Evolutionary conservation across 768 basidiomycete genomes (phyloP), one percentile per base, ranked within the genome.

Genomic region (Macrolepiota dolichaula): DNA sequence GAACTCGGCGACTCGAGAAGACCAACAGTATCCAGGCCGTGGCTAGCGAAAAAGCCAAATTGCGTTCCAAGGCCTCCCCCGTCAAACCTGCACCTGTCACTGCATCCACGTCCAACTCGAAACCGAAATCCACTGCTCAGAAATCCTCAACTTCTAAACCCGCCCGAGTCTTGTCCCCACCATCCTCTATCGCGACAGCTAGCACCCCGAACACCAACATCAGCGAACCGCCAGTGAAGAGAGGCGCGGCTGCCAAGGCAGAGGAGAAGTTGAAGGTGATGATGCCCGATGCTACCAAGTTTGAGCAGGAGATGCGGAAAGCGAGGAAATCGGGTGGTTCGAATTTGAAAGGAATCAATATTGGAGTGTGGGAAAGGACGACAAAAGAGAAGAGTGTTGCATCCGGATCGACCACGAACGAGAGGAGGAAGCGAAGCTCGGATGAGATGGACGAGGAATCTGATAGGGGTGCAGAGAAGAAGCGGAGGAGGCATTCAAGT

Each of bases 271-370:
- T 94, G 78, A 68, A 84, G 76, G 72, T 83, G 74, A 76, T 94
- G 59, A 93, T 94, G 86, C 92, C 92, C 0, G 92, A 94, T 65
- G 78, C 92, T 2, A 64, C 86, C 42, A 82, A 77, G 59, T 94
- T 80, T 67, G 84, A 92, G 69, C 81, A 82, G 65, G 87, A 94
- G 74, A 78, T 83, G 77, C 67, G 69, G 70, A 69, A 68, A 72
- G 72, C 64, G 51, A 69, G 71, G 73, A 74, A 68, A 67, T 73
- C 69, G 66, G 69, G 68, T 65, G 65, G 63, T 25, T n/a, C 53
- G 4, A 53, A 27, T 6, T 32, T 59, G 38, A 65, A 61, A 70
- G 68, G 61, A 66, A 70, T 59, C 65, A 50, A 64, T 57, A 54
- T 68, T 46, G 51, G 63, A 4, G 62, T 57, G 4, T 38, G 56